phyloP scores from a whole-genome alignment of 306 rosid genomes.

The Lathyrus oleraceus region DNA sequence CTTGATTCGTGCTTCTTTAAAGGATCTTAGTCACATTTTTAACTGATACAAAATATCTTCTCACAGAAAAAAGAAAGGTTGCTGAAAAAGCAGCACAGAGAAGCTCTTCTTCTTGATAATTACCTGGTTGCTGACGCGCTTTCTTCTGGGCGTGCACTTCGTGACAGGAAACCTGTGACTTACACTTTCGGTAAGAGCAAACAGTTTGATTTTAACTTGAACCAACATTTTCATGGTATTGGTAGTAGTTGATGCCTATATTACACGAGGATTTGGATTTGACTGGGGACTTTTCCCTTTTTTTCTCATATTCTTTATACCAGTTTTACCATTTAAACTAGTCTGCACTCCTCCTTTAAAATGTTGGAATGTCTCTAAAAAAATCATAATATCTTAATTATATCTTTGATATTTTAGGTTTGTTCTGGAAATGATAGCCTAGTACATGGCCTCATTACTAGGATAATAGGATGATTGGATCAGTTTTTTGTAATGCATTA shows the following conservation, averaged over 20 bases:
- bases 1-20: conserved; percentile 26
- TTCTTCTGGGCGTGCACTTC: conserved; percentile 96
- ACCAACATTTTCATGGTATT: conserved; percentile 21
- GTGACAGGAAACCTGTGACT: conserved; percentile 96
- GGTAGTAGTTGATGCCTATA: conserved; percentile 17
- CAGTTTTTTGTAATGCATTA: background rate
- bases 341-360: conserved; percentile 4
- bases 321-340: conserved; percentile 1
- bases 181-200: conserved; percentile 88
- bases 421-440: conserved; percentile 8
- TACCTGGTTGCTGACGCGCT: conserved; percentile 74
- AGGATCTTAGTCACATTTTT: conserved; percentile 12
- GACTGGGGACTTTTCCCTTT: conserved; percentile 18
- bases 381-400: conserved; percentile 4
- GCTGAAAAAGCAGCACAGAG: conserved; percentile 93
- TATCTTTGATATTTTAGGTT: background rate
- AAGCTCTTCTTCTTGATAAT: conserved; percentile 97
- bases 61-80: conserved; percentile 85
- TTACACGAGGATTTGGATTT: conserved; percentile 20
- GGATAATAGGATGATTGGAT: conserved; percentile 1
- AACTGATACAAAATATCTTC: conserved; percentile 30
- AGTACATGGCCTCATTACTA: conserved; percentile 13
- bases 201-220: conserved; percentile 20
- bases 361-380: conserved; percentile 6
- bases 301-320: conserved; percentile 6